Evolutionary conservation across 192 early-diverging fungal genomes (phyloP), one percentile per base, ranked within the genome.

Genomic region (Gaertneriomyces sp.): DNA sequence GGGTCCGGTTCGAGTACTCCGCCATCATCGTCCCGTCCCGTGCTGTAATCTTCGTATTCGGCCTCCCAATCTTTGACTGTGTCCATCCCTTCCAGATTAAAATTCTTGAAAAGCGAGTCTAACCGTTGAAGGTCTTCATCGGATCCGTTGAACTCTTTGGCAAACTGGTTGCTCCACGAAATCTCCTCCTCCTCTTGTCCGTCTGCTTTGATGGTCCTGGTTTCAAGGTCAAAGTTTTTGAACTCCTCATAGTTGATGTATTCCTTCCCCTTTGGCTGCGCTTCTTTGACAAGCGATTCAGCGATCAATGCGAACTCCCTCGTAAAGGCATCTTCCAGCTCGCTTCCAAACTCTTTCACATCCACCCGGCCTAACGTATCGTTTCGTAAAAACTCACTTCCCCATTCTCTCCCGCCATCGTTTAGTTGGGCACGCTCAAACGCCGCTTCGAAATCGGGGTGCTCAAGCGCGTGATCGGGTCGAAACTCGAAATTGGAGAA

Each of bases 1-100:
- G 71, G 71, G 45, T 72, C 71, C 43, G 71, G 64, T 41, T 67
- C 64, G 9, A 59, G 59, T 8, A 60, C 16, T 38, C 19, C 19
- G 7, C 38, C 52, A 14, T 53, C 52, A 14, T 53, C 52, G 6
- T 25, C 52, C 19, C 19, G 19, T 7, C 38, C 52, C 14, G 9
- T 14, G 52, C 38, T 33, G 14, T 25, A 53, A 53, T 53, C 38
- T 14, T 17, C 52, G 6, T 53, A 53, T 8, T 53, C 52, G 52
- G 19, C 52, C 38, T 59, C 58, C 58, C 58, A 38, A 59, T 42
- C 10, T 42, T 10, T 42, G 38, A 41, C 58, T 38, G 19, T 12
- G 6, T 16, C 19, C 7, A 17, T 17, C 3, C 19, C 42, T 5
- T 19, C 60, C 6, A 59, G 25, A 20, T 44, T 17, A 45, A 49